phyloP scores from a whole-genome alignment of 768 basidiomycete genomes.

The Tylopilus rubrobrunneus region DNA sequence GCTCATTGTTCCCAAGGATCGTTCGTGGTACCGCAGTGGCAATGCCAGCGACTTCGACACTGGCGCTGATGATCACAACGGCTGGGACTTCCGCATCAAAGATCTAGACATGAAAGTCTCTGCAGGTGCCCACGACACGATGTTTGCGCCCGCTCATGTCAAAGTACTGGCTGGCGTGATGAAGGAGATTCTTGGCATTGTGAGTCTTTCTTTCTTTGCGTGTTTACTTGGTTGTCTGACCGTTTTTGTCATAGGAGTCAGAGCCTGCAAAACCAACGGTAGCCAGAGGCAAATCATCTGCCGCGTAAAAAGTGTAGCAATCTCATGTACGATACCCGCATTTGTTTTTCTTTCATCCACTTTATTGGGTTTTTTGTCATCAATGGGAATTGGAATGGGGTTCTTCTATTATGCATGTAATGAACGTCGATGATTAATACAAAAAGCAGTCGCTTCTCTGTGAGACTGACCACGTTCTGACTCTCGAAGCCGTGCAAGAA shows the following conservation, averaged over 20 bases:
- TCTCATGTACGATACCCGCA: not conserved
- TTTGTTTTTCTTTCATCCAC: not conserved
- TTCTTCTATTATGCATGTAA: not conserved
- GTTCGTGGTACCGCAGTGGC: slow-evolving; percentile 31
- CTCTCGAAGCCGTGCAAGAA: too few species aligned
- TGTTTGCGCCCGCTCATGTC: slow-evolving; percentile 31
- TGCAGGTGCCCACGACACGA: slow-evolving; percentile 27
- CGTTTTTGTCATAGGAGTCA: not conserved
- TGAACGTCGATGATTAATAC: not conserved
- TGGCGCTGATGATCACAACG: slow-evolving; percentile 29
- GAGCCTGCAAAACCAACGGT: not conserved
- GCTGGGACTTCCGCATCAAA: slow-evolving; percentile 27
- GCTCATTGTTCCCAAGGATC: slow-evolving; percentile 29
- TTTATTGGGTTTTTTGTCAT: not conserved
- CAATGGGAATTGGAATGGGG: not conserved
- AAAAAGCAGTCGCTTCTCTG: not conserved
- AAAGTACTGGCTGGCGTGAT: slow-evolving; percentile 27
- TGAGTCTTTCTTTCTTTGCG: not conserved
- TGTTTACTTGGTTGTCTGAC: not conserved
- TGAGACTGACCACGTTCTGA: too few species aligned
- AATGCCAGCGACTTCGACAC: slow-evolving; percentile 28
- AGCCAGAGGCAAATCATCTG: not conserved
- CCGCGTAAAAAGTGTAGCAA: not conserved
- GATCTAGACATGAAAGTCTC: slow-evolving; percentile 27
- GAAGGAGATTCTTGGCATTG: slow-evolving; percentile 15